Conservation (phyloP, 345 rosid species). For the Toxicodendron radicans region DNA sequence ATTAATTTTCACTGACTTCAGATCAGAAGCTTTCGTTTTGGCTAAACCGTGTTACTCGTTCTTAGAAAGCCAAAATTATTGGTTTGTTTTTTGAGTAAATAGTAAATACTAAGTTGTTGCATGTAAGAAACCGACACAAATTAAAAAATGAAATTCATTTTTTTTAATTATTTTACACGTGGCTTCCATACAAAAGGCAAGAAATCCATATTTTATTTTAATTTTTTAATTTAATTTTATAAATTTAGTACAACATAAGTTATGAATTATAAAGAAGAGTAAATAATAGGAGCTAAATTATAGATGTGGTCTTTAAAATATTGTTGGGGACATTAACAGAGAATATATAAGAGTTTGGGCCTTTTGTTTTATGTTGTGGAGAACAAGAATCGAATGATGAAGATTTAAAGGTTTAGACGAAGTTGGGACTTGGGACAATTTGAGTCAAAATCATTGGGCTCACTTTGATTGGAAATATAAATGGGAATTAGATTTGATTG, state of each 20-base stretch:
- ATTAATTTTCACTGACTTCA: background rate
- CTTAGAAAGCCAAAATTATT: background rate
- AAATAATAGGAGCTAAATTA: no score
- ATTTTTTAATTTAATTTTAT: no score
- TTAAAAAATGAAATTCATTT: no score
- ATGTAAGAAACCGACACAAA: no score
- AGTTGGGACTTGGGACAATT: background rate
- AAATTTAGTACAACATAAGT: no score
- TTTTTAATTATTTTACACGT: background rate
- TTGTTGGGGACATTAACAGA: background rate
- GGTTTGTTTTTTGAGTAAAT: background rate
- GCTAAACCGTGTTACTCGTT: background rate
- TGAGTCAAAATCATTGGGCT: background rate
- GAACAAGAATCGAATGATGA: constrained; percentile 5
- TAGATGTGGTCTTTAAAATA: background rate
- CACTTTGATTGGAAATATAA: background rate
- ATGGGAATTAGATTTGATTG: background rate
- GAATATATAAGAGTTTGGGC: background rate
- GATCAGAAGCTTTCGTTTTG: background rate
- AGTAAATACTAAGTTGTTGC: background rate
- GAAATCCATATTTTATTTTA: no score
- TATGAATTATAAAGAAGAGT: no score
- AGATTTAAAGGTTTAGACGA: background rate
- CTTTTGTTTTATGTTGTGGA: background rate
- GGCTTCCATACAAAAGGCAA: background rate